Base-by-base conservation (phyloP, 2,329 filamentous ascomycete genomes). In the Paradendryphiella salina region DNA sequence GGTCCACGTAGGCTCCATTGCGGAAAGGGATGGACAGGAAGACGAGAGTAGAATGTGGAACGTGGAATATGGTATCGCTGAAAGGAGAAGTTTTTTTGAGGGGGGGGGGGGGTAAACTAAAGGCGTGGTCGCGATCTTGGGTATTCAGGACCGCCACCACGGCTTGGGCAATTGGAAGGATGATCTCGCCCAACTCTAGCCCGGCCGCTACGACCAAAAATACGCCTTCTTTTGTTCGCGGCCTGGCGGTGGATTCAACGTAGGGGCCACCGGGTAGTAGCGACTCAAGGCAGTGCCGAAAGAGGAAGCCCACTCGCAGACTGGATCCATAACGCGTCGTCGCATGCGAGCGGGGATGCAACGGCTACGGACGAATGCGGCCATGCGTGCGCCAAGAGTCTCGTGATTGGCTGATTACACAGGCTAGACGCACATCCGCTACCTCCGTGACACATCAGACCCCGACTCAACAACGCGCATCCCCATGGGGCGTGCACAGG, bases 1-100 rank as follows among this genome's bases (percentile, higher is more conserved):
- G 33, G 56, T 55, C 4, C 55, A 56, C 5, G 54, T 56, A 33
- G 52, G 53, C 38, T 59, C 56, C 61, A 64, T 64, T 50, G 45
- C 36, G 38, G 32, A 17, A 14, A 21, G 20, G 7, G 10, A 29
- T 21, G 39, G 13, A 11, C 41, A 8, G 17, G 38, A 3, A 11
- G 20, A 31, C 14, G 14, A 6, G 6, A 18, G 14, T 15, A 26
- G 35, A n/a, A 45, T 8, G 13, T 13, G 15, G 39, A 11, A 29
- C 17, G 29, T 23, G n/a, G 14, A 14, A 6, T 18, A 5, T 15
- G 5, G 32, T 26, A n/a, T 18, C 26, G 21, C 14, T 13, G 15
- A 18, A 23, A 10, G 7, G n/a, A 15, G 14, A n/a, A 29, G 14
- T 2, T n/a, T 20, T 21, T 9, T 29, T 18, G 48, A 23, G 9